Evolutionary conservation across 768 basidiomycete species (phyloP).

Genomic region (Leccinum pellstonianum): DNA sequence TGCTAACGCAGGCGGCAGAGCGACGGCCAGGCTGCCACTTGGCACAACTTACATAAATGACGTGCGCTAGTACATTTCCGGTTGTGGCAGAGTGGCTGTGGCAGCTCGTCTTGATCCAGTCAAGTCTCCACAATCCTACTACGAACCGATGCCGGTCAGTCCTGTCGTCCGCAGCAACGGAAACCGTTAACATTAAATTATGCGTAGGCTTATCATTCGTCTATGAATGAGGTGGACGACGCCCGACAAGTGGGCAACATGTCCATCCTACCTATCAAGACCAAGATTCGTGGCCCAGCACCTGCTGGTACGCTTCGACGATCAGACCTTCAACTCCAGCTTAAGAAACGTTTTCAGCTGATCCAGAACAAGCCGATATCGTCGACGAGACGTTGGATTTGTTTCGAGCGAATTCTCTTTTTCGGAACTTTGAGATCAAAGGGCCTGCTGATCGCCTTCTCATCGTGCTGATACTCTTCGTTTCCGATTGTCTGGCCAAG

Average conservation of each 20-base stretch:
- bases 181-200: background rate
- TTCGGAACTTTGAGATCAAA: constrained; percentile 99
- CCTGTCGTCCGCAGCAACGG: background rate
- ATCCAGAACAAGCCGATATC: constrained; percentile 79
- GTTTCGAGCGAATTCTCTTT: constrained; percentile 98
- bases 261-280: constrained; percentile 86
- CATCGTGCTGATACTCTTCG: constrained; percentile 96
- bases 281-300: constrained; percentile 90
- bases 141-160: constrained; percentile 53
- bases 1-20: background rate
- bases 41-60: too few relatives aligned
- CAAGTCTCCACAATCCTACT: background rate
- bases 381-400: constrained; percentile 95
- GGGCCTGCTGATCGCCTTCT: constrained; percentile 93
- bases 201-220: constrained; percentile 90
- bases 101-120: constrained; percentile 27
- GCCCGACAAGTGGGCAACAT: constrained; percentile 86
- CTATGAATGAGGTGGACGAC: constrained; percentile 84
- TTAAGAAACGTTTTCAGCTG: constrained; percentile 49
- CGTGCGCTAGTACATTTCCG: background rate
- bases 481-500: constrained; percentile 95
- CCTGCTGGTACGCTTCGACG: constrained; percentile 55
- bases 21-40: background rate
- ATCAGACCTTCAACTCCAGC: constrained; percentile 10
- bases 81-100: constrained; percentile 19